A percentile compares a stretch with the other conserved stretches of the same genome.
phyloP scores from a whole-genome alignment of 108 stramenopile genomes.

The Mediolabrus comicus region DNA sequence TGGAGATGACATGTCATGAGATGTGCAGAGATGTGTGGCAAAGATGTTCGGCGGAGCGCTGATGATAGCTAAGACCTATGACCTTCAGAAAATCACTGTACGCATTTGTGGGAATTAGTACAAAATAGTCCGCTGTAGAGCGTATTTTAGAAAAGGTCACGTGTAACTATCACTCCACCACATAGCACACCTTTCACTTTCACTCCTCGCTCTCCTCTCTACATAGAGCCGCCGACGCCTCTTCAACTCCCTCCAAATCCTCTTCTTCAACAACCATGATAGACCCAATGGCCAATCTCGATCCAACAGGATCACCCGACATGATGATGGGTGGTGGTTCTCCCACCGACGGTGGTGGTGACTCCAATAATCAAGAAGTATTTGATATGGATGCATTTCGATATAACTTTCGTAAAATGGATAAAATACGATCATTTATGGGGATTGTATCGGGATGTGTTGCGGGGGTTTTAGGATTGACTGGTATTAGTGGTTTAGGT shows the following conservation, averaged over 20 bases:
- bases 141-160: too few relatives aligned
- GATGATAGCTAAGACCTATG: too few relatives aligned
- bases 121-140: too few relatives aligned
- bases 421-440: constrained; percentile 81
- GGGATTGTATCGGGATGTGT: constrained; percentile 81
- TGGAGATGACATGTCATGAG: too few relatives aligned
- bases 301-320: constrained; percentile 20
- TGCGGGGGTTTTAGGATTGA: constrained; percentile 80
- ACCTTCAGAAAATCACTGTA: too few relatives aligned
- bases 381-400: constrained; percentile 62
- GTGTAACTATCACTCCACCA: too few relatives aligned
- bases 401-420: constrained; percentile 70
- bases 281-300: constrained; percentile 83
- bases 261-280: constrained; percentile 46
- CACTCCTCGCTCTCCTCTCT: too few relatives aligned
- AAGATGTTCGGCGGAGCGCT: too few relatives aligned
- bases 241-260: background rate
- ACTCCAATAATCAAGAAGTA: constrained; percentile 53
- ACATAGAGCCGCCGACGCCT: background rate
- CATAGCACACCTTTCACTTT: too few relatives aligned
- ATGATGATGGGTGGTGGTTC: constrained; percentile 23
- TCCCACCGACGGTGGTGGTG: constrained; percentile 23
- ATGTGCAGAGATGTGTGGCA: too few relatives aligned
- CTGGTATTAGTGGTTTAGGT: constrained; percentile 77
- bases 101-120: too few relatives aligned